Percentiles rank a stretch among this genome's conserved stretches.
phyloP scores from a whole-genome alignment of 2,329 filamentous ascomycete genomes.

The Diplocarpon mali region DNA sequence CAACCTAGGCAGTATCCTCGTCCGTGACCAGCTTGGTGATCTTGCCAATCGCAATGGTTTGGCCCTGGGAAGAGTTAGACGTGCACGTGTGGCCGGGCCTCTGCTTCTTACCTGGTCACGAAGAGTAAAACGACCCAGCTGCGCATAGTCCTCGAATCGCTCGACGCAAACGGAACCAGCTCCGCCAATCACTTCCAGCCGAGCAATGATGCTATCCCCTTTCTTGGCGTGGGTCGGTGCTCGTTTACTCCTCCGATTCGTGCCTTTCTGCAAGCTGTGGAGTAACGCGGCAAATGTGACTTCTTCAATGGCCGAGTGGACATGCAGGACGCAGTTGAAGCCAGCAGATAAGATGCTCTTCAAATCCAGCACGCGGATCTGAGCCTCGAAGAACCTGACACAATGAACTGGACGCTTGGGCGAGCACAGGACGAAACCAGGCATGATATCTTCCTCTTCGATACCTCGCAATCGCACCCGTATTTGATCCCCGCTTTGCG shows the following conservation, averaged over 20 bases:
- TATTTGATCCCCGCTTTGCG: conserved; percentile 89
- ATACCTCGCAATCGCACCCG: conserved; percentile 85
- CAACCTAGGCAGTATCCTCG: conserved; percentile 17
- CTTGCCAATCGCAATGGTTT: conserved; percentile 99
- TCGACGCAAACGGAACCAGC: conserved; percentile 87
- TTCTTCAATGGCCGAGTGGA: conserved; percentile 95
- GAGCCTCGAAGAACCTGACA: conserved; percentile 83
- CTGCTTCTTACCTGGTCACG: conserved; percentile 60
- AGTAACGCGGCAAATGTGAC: conserved; percentile 81
- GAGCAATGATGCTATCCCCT: conserved; percentile 77
- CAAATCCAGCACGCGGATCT: conserved; percentile 89
- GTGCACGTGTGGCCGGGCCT: conserved; percentile 12
- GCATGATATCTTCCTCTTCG: conserved; percentile 93
- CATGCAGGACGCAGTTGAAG: conserved; percentile 96
- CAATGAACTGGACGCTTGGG: conserved; percentile 89
- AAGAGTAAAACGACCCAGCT: conserved; percentile 83
- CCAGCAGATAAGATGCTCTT: conserved; percentile 90
- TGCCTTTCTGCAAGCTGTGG: conserved; percentile 94
- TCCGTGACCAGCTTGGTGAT: conserved; percentile 74
- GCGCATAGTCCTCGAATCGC: conserved; percentile 89
- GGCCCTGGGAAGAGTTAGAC: conserved; percentile 49
- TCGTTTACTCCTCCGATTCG: conserved; percentile 83
- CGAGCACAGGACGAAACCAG: conserved; percentile 92
- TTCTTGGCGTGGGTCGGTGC: conserved; percentile 83
- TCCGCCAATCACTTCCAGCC: conserved; percentile 76